Conservation (phyloP, 148 eudicot genomes). For the Heliosperma pusillum region DNA sequence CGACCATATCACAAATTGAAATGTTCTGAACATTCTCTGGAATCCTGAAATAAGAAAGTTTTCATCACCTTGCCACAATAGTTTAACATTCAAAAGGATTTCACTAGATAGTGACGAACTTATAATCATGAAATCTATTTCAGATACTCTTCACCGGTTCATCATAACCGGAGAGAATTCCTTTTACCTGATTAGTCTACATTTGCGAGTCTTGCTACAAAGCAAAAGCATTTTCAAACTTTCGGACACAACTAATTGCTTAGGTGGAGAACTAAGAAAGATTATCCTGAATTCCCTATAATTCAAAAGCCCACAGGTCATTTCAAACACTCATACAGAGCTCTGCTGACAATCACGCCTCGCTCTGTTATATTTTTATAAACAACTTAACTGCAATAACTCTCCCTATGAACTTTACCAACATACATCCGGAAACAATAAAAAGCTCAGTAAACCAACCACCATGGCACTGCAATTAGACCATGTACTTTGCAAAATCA, state of each 20-base stretch:
- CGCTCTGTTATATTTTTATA: background rate
- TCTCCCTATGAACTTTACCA: background rate
- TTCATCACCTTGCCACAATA: too few species aligned
- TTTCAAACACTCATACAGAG: background rate
- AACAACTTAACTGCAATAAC: conserved; percentile 1
- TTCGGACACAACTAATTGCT: background rate
- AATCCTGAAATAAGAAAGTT: too few species aligned
- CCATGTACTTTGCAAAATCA: background rate
- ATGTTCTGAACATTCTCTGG: too few species aligned
- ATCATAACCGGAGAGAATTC: too few species aligned
- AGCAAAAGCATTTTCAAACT: background rate
- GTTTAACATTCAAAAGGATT: too few species aligned
- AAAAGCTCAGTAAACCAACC: background rate
- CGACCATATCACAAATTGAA: too few species aligned
- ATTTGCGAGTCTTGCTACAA: too few species aligned
- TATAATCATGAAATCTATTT: too few species aligned
- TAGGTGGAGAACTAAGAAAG: background rate
- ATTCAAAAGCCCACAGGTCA: background rate
- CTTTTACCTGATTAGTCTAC: too few species aligned
- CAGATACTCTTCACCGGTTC: too few species aligned
- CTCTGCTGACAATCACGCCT: background rate
- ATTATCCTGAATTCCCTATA: too few species aligned
- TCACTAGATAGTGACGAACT: too few species aligned
- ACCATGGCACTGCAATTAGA: background rate
- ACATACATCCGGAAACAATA: background rate